Base-by-base conservation (phyloP, 306 rosid species). In the Trifolium subterraneum region DNA sequence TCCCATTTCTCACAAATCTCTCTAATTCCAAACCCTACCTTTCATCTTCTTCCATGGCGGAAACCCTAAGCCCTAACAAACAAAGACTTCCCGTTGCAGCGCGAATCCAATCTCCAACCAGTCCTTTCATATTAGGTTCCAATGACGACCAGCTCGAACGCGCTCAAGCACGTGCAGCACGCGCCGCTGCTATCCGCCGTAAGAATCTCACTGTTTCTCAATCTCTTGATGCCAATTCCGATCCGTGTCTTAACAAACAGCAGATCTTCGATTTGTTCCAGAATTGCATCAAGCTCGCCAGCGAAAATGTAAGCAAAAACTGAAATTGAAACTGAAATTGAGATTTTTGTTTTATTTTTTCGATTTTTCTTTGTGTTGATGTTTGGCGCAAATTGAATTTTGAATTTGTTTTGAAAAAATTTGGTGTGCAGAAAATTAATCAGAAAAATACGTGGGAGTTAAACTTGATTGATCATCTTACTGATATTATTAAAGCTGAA, bases 381-480 rank as follows among this genome's bases (percentile, higher is more conserved):
- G 19, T 75, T 19, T 11, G 25, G 8, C 54, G 11, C 19, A 7
- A 44, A 14, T 77, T 9, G 41, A 58, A 67, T 60, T 0, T 16
- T 60, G 58, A n/a, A n/a, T 51, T 77, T 56, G 25, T 36, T 11
- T 56, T 41, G 8, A 6, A 16, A n/a, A 7, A 9, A 7, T 16
- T 68, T 71, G 19, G 72, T 73, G 42, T 83, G 87, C 90, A 94
- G 99, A 94, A 94, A 94, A 94, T 94, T 48, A 94, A 94, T 88
- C 96, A 94, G 84, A 94, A 90, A 70, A 94, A 94, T 63, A 94
- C 96, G 2, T 94, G 99, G 99, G 96, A 94, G 81, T 84, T 94
- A 75, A 90, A 87, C 78, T 79, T 94, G 96, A 92, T 94, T 22
- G 97, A 94, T 78, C 97, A 92, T 66, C 86, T 94, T 42, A 85